A percentile compares a stretch with the other conserved stretches of the same genome.
These are phyloP conservation scores for Corinectria fuckeliana DNA, from an alignment of 2,329 filamentous ascomycete species.

Conservation along the genomic window DNA sequence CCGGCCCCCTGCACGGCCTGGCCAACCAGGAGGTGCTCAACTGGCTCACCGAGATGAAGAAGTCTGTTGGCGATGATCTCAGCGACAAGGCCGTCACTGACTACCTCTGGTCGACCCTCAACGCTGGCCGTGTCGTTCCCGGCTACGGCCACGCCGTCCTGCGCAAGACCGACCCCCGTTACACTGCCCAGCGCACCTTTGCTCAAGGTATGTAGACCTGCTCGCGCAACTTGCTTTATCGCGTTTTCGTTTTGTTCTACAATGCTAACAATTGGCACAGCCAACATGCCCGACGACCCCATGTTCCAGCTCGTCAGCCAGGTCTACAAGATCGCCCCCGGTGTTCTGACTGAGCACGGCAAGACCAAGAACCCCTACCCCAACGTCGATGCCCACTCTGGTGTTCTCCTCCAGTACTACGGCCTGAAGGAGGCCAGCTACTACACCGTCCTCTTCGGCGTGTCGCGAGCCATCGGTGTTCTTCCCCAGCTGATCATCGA, in stretches of 20 bases:
- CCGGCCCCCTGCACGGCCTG: slow-evolving; percentile 96
- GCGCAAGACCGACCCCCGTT: slow-evolving; percentile 99
- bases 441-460: slow-evolving; percentile 99
- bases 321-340: slow-evolving; percentile 99
- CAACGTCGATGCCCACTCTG: slow-evolving; percentile 98
- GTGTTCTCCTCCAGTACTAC: slow-evolving; percentile 99
- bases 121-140: slow-evolving; percentile 92
- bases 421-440: slow-evolving; percentile 98
- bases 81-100: slow-evolving; percentile 96
- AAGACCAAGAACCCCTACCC: slow-evolving; percentile 99
- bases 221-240: background rate
- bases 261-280: slow-evolving; percentile 44
- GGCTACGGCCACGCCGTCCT: slow-evolving; percentile 99
- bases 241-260: background rate
- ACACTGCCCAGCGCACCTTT: slow-evolving; percentile 97
- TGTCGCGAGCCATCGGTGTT: slow-evolving; percentile 96
- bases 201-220: slow-evolving; percentile 63
- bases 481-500: slow-evolving; percentile 99
- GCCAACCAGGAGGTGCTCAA: slow-evolving; percentile 99
- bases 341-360: slow-evolving; percentile 98
- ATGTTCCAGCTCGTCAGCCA: slow-evolving; percentile 99
- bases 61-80: slow-evolving; percentile 88
- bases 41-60: slow-evolving; percentile 99
- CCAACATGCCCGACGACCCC: slow-evolving; percentile 93
- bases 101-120: slow-evolving; percentile 98